Conservation (phyloP, 306 rosid species). For the Abrus precatorius region DNA sequence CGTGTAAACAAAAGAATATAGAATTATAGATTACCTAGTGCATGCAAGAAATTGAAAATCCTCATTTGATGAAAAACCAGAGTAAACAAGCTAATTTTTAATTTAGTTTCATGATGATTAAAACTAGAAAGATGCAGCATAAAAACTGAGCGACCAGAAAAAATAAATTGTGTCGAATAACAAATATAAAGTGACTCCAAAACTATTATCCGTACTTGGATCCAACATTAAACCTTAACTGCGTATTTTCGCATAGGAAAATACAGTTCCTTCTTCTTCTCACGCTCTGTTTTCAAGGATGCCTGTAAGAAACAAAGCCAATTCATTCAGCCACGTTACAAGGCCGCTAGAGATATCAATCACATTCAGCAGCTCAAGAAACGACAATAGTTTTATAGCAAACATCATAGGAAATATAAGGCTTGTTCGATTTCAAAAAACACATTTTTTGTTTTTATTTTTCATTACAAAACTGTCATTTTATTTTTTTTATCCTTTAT, state of each 20-base stretch:
- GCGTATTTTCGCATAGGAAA: conserved; percentile 73
- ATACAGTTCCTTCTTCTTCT: conserved; percentile 65
- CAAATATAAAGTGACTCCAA: conserved; percentile 18
- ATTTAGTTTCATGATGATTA: background rate
- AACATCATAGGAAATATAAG: background rate
- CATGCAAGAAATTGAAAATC: background rate
- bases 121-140: background rate
- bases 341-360: background rate
- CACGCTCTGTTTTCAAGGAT: conserved; percentile 66
- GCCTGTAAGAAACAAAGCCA: conserved; percentile 51
- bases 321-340: background rate
- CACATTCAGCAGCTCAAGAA: background rate
- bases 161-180: conserved; percentile 2
- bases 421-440: no score
- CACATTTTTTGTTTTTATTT: no score
- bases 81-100: conserved; percentile 6
- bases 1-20: background rate
- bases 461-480: no score
- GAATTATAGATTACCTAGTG: background rate
- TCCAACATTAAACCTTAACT: conserved; percentile 59
- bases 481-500: no score
- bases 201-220: conserved; percentile 12
- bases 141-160: background rate
- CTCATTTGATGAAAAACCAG: background rate
- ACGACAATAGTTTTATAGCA: background rate